Conservation (phyloP, 768 basidiomycete species). For the Chalciporus piperatus region DNA sequence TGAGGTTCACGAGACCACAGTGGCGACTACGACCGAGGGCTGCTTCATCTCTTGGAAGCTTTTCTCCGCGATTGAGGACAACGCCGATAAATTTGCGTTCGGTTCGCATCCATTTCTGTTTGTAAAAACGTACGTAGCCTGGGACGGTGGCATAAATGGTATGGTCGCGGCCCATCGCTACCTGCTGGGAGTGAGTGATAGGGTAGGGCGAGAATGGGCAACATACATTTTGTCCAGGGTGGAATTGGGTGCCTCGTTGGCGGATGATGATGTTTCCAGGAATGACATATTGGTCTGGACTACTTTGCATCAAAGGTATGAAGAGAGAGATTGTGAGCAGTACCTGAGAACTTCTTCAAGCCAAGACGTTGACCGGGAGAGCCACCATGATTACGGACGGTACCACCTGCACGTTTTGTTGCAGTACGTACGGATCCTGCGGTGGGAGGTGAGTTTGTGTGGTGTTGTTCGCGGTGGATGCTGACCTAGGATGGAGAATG, state of each 20-base stretch:
- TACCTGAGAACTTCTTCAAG: constrained; percentile 95
- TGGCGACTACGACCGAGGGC: constrained; percentile 77
- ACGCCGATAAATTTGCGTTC: constrained; percentile 83
- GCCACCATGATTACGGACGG: constrained; percentile 88
- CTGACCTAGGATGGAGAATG: constrained; percentile 49
- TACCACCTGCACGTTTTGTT: constrained; percentile 95
- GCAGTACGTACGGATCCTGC: constrained; percentile 81
- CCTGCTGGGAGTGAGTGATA: constrained; percentile 43
- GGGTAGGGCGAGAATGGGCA: not conserved
- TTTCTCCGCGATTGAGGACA: constrained; percentile 78
- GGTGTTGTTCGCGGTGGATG: not conserved
- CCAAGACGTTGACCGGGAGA: constrained; percentile 93
- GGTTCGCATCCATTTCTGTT: constrained; percentile 67
- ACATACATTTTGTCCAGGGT: constrained; percentile 89
- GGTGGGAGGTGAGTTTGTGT: constrained; percentile 1
- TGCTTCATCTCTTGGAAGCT: constrained; percentile 78
- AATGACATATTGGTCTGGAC: constrained; percentile 80
- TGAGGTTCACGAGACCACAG: constrained; percentile 75
- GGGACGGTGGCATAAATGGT: constrained; percentile 89
- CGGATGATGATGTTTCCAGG: constrained; percentile 97
- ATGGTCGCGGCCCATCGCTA: constrained; percentile 90
- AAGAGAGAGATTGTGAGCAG: constrained; percentile 16
- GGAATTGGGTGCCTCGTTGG: constrained; percentile 90
- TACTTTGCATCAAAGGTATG: constrained; percentile 6
- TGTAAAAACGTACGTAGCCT: constrained; percentile 94